Base-by-base conservation (phyloP, 2,329 filamentous ascomycete genomes). In the Elsinoe australis region DNA sequence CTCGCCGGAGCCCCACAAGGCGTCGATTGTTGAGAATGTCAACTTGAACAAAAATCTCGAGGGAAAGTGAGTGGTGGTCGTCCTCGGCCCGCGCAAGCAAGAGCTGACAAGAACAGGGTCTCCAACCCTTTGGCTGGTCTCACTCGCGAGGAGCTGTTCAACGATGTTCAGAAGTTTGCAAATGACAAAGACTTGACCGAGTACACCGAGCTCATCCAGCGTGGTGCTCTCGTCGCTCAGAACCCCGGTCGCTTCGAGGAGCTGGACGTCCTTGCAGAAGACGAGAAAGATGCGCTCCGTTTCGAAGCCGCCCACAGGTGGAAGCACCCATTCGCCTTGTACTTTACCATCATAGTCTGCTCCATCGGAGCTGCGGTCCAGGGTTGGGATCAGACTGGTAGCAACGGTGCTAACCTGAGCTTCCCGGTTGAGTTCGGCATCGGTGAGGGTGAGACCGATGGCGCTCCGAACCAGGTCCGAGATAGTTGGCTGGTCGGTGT, bases 201-300 rank as follows among this genome's bases (percentile, higher is more conserved):
- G 47, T 72, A 82, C 54, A 65, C 78, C 2, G 65, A 69, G 3
- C 59, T 83, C 12, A 71, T 88, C 45, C 71, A 75, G 45, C 82
- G 82, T 57, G 85, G 83, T 24, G 85, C 85, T 5, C 69, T 89
- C 10, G 74, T 87, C 15, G 85, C 85, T 2, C 82, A 85, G 61
- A 78, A 81, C 56, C 83, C 83, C 0, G 67, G 68, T 7, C 71
- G 72, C 29, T 84, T 73, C 59, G 81, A 85, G 51, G 69, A 72
- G 36, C 72, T 87, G 47, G 67, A 76, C 46, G 74, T 77, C 8
- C 71, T 88, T 1, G 66, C 71, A 48, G 72, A 82, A 8, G 67
- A 69, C 1, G 81, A 83, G 58, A 75, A 80, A 51, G 67, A 73
- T 15, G 70, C 69, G 10, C 70, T 89, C 14, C 70, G 69, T 44